Evolutionary conservation across 225 moss, liverwort and hornwort genomes (phyloP).

Genomic region (Asterella californica): DNA sequence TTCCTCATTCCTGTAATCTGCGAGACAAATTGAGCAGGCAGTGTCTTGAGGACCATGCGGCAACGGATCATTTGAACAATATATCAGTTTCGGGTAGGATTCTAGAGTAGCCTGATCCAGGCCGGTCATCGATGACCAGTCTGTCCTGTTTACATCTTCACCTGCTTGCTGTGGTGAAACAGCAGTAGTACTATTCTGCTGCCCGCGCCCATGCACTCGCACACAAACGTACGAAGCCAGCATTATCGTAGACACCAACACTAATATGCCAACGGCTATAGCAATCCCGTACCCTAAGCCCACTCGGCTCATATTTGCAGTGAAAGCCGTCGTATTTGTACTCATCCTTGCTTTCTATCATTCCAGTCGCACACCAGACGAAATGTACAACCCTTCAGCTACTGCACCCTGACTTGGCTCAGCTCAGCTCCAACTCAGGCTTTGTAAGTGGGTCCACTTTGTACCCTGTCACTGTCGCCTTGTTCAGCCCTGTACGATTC

Average conservation of each 20-base stretch:
- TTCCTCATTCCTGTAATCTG: constrained; percentile 66
- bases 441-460: not conserved
- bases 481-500: not conserved
- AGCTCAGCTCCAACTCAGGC: not conserved
- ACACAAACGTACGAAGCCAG: constrained; percentile 70
- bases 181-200: constrained; percentile 45
- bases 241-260: constrained; percentile 76
- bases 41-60: constrained; percentile 50
- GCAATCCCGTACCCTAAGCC: constrained; percentile 74
- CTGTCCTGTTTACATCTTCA: constrained; percentile 25
- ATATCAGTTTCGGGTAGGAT: constrained; percentile 63
- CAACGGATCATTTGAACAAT: constrained; percentile 41
- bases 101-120: constrained; percentile 71
- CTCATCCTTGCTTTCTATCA: constrained; percentile 54
- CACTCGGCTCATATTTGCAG: constrained; percentile 63
- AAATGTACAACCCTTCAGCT: not conserved
- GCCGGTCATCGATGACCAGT: constrained; percentile 48
- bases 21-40: constrained; percentile 61
- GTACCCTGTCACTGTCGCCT: not conserved
- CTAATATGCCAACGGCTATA: constrained; percentile 71
- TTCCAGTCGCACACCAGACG: not conserved
- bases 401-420: not conserved
- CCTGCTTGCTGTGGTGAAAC: constrained; percentile 44
- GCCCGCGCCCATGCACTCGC: constrained; percentile 49
- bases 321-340: constrained; percentile 50